Base-by-base conservation (phyloP, 2,329 filamentous ascomycete species). In the Colletotrichum euphorbiae region DNA sequence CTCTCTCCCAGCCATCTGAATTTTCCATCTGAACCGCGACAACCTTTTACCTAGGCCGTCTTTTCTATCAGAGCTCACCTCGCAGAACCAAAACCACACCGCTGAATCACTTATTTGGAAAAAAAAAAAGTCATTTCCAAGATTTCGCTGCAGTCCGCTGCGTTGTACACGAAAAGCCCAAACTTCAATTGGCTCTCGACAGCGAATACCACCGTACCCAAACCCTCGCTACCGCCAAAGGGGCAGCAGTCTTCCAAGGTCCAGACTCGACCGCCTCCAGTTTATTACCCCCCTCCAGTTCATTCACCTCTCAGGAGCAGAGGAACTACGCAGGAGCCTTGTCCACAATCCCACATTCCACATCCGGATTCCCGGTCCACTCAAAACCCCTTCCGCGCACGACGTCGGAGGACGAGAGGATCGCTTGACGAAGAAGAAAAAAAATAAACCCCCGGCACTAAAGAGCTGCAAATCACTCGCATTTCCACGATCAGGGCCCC, bases 321-420 rank as follows among this genome's bases (percentile, higher is more conserved):
- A 50, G 46, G 17, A 51, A 51, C 28, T 33, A 31, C 28, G 43
- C 42, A 57, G 42, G n/a, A n/a, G 17, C 31, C 19, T 12, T 28
- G 48, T 13, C 13, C 31, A 48, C 31, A 36, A 12, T 40, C 57
- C 63, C 63, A 66, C 58, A 62, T 62, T 48, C 63, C 57, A 59
- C 28, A 54, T 38, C 31, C 51, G 33, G 12, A 57, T 31, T 66
- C 62, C 62, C 62, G 57, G 62, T 48, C 62, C 62, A 66, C 48
- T 66, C 62, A 60, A 8, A 33, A 33, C 54, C 28, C 28, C 28
- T 7, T 28, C 28, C 28, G 28, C 28, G 28, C 28, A 28, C 28
- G 28, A n/a, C n/a, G n/a, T n/a, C n/a, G n/a, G n/a, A 28, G 28
- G 28, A 28, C 6, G 7, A 28, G 60, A 45, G 28, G 9, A 2